Evolutionary conservation across 2,329 filamentous ascomycete species (phyloP).

Genomic region (Sclerotinia trifoliorum): DNA sequence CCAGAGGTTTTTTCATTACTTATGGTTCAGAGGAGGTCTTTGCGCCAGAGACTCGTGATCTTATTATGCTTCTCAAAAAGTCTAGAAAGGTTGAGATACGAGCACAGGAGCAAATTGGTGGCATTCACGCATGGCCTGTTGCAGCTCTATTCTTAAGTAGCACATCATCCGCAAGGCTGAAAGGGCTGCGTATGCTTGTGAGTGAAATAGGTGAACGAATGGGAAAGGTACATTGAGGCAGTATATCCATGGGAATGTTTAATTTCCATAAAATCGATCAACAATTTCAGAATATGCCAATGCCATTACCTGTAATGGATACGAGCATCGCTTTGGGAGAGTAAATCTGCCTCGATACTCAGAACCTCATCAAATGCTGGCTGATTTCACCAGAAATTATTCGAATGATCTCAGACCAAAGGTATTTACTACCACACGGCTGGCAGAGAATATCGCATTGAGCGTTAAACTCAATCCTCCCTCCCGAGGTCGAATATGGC

Average conservation of each 20-base stretch:
- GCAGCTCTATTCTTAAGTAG: conserved; percentile 57
- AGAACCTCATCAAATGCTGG: not conserved
- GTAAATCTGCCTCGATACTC: not conserved
- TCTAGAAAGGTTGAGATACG: conserved; percentile 45
- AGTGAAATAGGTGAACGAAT: conserved; percentile 19
- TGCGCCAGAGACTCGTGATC: conserved; percentile 63
- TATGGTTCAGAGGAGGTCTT: conserved; percentile 80
- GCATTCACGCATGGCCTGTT: conserved; percentile 82
- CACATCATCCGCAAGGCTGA: conserved; percentile 49
- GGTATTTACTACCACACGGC: not conserved
- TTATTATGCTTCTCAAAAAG: conserved; percentile 56
- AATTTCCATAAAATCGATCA: not conserved
- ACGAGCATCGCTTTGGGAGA: not conserved
- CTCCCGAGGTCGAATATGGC: not conserved
- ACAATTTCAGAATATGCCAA: not conserved
- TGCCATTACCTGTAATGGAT: not conserved
- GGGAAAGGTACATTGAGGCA: conserved; percentile 4
- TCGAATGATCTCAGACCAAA: not conserved
- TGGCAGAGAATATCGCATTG: not conserved
- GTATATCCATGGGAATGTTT: not conserved
- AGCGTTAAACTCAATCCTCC: not conserved
- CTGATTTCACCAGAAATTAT: not conserved
- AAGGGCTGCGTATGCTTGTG: conserved; percentile 46
- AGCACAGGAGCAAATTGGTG: conserved; percentile 57
- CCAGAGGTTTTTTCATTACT: conserved; percentile 64